These are phyloP conservation scores for Malus hybrid DNA, from an alignment of 331 rosid species.

Conservation along the genomic window DNA sequence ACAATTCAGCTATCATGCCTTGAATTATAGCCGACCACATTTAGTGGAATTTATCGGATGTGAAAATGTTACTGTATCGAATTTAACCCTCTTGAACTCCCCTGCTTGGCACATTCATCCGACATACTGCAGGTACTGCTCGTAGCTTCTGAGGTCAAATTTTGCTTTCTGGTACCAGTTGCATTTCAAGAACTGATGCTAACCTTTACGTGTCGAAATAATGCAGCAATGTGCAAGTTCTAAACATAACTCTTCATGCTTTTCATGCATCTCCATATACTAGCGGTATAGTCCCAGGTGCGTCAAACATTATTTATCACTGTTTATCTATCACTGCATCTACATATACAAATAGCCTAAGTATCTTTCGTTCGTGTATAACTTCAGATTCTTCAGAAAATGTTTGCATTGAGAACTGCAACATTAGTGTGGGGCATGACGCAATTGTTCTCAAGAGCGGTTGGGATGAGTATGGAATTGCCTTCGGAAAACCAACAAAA, in stretches of 20 bases:
- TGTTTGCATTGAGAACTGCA: slow-evolving; percentile 56
- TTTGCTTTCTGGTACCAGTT: neutral
- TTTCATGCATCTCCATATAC: slow-evolving; percentile 55
- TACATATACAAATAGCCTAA: neutral
- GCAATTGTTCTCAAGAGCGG: slow-evolving; percentile 64
- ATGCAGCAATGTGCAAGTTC: slow-evolving; percentile 45
- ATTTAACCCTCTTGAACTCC: slow-evolving; percentile 51
- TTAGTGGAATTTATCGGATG: slow-evolving; percentile 47
- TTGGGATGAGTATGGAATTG: slow-evolving; percentile 64
- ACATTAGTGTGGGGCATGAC: slow-evolving; percentile 48
- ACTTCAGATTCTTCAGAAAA: slow-evolving; percentile 48
- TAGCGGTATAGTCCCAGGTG: slow-evolving; percentile 69
- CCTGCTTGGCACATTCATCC: slow-evolving; percentile 67
- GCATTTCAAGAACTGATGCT: neutral
- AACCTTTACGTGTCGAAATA: neutral
- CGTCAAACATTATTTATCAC: neutral
- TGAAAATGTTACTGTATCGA: slow-evolving; percentile 39
- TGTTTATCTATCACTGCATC: neutral
- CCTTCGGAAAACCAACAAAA: slow-evolving; percentile 41
- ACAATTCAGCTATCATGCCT: slow-evolving; percentile 26
- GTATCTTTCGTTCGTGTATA: neutral
- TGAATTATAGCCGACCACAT: slow-evolving; percentile 56
- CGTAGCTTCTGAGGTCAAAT: neutral
- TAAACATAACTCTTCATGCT: slow-evolving; percentile 40
- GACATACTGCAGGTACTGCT: slow-evolving; percentile 60